Evolutionary conservation across 2,329 filamentous ascomycete genomes (phyloP), one percentile per base, ranked within the genome.

Genomic region (Neofusicoccum umdonicola): DNA sequence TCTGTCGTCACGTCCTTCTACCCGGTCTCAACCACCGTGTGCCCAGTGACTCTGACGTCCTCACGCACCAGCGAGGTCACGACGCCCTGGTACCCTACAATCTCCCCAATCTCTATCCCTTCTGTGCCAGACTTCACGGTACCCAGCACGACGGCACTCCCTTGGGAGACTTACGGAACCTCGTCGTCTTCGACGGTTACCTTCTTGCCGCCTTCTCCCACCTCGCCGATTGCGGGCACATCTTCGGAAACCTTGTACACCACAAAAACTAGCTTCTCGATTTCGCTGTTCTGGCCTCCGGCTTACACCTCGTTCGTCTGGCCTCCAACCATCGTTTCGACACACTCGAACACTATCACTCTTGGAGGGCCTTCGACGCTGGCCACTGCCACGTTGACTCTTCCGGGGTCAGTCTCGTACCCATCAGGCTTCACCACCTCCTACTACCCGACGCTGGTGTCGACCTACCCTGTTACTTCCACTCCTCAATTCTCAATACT

Each of bases 1-100:
- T 71, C 73, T 8, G 70, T 76, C 56, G 67, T 77, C 66, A 82
- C 80, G 27, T 75, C 76, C 51, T 73, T 77, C 66, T 68, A 79
- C 58, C 71, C 76, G 48, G 69, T 77, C 48, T 78, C 76, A 48
- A 82, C 79, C 64, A 81, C 80, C 44, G 72, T 81, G 71, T 81
- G 79, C 72, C 76, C 79, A 35, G 69, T 76, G 62, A 79, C 77
- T 15, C 56, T 74, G 63, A 72, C 75, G 2, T 67, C 66, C 22
- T 60, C 54, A 6, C 42, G 42, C 44, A 42, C 41, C 58, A 51
- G 63, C 45, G 44, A 58, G n/a, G 7, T 60, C 45, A 60, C 52
- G 11, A 44, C 54, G 11, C 34, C 45, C 15, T 60, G 44, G 44
- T 34, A 45, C 37, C 22, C 45, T 44, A 48, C 62, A 12, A 15